These are phyloP conservation scores for Huntiella savannae DNA, from an alignment of 2,329 filamentous ascomycete genomes.

Conservation along the genomic window DNA sequence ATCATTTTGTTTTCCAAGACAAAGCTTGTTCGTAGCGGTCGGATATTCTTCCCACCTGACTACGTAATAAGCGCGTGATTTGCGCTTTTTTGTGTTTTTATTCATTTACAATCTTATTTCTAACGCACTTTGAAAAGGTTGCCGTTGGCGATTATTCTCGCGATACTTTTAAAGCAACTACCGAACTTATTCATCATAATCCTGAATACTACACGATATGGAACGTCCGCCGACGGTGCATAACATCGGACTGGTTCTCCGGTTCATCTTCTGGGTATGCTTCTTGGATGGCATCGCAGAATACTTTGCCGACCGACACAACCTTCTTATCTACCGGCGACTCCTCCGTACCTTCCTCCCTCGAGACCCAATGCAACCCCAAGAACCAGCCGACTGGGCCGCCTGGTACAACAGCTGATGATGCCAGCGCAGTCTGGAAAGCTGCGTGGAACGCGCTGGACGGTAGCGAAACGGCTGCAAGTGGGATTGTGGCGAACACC, in stretches of 20 bases:
- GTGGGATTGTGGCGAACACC: constrained; percentile 3
- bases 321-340: constrained; percentile 43
- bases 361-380: constrained; percentile 28
- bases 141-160: constrained; percentile 27
- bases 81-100: not conserved
- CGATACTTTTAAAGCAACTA: constrained; percentile 46
- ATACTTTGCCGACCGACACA: constrained; percentile 33
- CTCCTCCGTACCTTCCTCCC: constrained; percentile 35
- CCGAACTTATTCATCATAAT: constrained; percentile 56
- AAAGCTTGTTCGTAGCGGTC: not conserved
- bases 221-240: constrained; percentile 64
- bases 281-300: constrained; percentile 35
- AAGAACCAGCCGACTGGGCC: constrained; percentile 29
- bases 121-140: constrained; percentile 16
- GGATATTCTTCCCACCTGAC: not conserved
- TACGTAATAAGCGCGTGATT: not conserved
- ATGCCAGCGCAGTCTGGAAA: constrained; percentile 12
- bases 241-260: constrained; percentile 40
- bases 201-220: constrained; percentile 84
- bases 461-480: not conserved
- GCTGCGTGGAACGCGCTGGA: not conserved
- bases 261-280: constrained; percentile 29
- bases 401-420: constrained; percentile 35
- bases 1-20: not conserved
- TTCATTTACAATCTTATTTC: constrained; percentile 1